phyloP scores from a whole-genome alignment of 129 eudicot genomes.

The Centella asiatica region DNA sequence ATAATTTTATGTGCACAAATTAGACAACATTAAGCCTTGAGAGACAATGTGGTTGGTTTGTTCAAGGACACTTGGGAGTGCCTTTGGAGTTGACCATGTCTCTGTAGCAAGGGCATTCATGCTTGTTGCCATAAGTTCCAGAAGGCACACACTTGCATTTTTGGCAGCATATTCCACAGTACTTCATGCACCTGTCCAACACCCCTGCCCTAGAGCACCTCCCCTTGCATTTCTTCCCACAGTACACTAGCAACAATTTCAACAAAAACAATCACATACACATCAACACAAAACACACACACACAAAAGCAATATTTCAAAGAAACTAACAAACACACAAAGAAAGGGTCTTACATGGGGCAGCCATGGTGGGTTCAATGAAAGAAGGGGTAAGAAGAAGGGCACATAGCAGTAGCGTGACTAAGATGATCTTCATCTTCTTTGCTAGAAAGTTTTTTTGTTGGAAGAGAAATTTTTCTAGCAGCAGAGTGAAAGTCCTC shows the following conservation, averaged over 20 bases:
- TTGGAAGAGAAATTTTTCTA: not conserved
- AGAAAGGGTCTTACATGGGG: conserved; percentile 6
- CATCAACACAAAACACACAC: not conserved
- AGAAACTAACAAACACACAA: too few species aligned
- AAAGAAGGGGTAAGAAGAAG: conserved; percentile 23
- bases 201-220: conserved; percentile 55
- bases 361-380: conserved; percentile 22
- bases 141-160: conserved; percentile 79
- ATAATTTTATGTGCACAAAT: not conserved
- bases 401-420: conserved; percentile 8
- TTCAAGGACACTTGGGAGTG: conserved; percentile 67
- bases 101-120: conserved; percentile 79
- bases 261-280: not conserved
- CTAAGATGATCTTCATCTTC: conserved; percentile 17
- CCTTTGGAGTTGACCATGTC: conserved; percentile 66
- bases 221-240: conserved; percentile 36
- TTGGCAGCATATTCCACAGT: conserved; percentile 56
- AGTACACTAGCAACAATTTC: conserved; percentile 27
- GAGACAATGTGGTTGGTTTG: not conserved
- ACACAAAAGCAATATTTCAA: too few species aligned
- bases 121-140: conserved; percentile 64
- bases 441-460: not conserved
- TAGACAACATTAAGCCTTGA: not conserved
- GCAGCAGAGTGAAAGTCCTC: too few species aligned
- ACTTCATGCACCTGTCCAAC: conserved; percentile 58